Evolutionary conservation across 495 filamentous ascomycete genomes (phyloP), one percentile per base, ranked within the genome.

Genomic region (Penicillium herquei): DNA sequence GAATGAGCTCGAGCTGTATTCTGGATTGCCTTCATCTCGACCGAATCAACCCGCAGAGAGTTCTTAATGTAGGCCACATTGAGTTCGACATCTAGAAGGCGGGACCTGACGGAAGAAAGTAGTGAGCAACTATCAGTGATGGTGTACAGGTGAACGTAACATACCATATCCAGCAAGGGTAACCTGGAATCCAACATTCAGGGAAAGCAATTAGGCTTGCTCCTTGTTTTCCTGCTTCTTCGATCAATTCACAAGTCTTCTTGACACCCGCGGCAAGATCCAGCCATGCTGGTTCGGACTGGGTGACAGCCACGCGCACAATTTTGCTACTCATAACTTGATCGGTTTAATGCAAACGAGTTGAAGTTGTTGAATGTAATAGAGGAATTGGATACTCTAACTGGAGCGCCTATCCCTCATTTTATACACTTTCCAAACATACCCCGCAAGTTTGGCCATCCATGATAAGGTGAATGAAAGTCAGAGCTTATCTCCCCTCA

Each of bases 231-330:
- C 78, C 80, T 4, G 83, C 83, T 58, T 85, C 77, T 30, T 51
- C 57, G 47, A 86, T 84, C 37, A 84, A 67, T 1, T 53, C 55
- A 49, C 72, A 75, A 3, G 81, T 82, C 58, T 84, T 86, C 3
- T 62, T 53, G 10, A 84, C 71, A 4, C 72, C 68, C 1, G 55
- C 76, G 0, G 69, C 60, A 1, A 86, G 68, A 56, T 86, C 77
- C 0, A 85, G 65, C 78, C 81, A 84, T 12, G 64, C 69, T 0
- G 82, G 81, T 64, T 84, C 82, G 3, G 77, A 72, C 57, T 83
- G 78, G 7, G 67, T 72, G 35, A 73, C 77, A 0, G 78, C 78
- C 13, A 81, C 78, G 6, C 68, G 64, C 11, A 75, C 55, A 14
- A 26, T 48, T 5, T 48, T 17, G n/a, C 26, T 16, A 10, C 13